phyloP scores from a whole-genome alignment of 805 yeast species.

The Yamadazyma tumulicola region DNA sequence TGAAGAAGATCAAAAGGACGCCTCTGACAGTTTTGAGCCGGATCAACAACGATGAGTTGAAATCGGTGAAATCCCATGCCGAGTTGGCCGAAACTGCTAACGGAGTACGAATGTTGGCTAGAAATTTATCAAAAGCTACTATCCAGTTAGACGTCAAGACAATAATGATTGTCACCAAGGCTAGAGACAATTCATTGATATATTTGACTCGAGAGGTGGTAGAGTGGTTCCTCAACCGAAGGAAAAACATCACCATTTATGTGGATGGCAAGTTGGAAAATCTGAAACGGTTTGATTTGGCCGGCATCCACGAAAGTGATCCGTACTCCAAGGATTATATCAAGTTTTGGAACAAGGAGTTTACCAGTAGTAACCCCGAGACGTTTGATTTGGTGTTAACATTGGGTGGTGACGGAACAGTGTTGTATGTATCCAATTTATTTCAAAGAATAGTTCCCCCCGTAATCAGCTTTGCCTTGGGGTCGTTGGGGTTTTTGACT shows the following conservation, averaged over 20 bases:
- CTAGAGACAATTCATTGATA: constrained; percentile 75
- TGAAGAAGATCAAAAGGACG: constrained; percentile 11
- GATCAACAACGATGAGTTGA: constrained; percentile 40
- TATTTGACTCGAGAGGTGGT: constrained; percentile 75
- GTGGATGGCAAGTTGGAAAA: constrained; percentile 68
- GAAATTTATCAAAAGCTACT: constrained; percentile 65
- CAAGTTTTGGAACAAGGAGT: constrained; percentile 66
- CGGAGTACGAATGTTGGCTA: constrained; percentile 74
- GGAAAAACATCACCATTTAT: constrained; percentile 47
- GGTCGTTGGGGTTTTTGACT: constrained; percentile 51
- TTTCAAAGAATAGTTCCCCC: constrained; percentile 48
- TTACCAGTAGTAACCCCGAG: constrained; percentile 44
- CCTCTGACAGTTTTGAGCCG: constrained; percentile 25
- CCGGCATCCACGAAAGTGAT: constrained; percentile 45
- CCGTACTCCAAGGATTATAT: constrained; percentile 46
- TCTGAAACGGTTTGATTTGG: constrained; percentile 61
- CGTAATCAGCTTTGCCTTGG: constrained; percentile 42
- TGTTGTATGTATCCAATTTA: constrained; percentile 38
- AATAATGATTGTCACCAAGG: constrained; percentile 84
- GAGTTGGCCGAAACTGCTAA: constrained; percentile 78
- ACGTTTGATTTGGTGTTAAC: constrained; percentile 42
- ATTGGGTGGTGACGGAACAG: constrained; percentile 47
- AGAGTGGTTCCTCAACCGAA: constrained; percentile 60
- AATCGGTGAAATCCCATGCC: constrained; percentile 63
- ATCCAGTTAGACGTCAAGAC: constrained; percentile 67